Percentiles rank a stretch among this genome's conserved stretches.
Conservation (phyloP, 805 yeast genomes). For the Pichia nanzhaoensis region DNA sequence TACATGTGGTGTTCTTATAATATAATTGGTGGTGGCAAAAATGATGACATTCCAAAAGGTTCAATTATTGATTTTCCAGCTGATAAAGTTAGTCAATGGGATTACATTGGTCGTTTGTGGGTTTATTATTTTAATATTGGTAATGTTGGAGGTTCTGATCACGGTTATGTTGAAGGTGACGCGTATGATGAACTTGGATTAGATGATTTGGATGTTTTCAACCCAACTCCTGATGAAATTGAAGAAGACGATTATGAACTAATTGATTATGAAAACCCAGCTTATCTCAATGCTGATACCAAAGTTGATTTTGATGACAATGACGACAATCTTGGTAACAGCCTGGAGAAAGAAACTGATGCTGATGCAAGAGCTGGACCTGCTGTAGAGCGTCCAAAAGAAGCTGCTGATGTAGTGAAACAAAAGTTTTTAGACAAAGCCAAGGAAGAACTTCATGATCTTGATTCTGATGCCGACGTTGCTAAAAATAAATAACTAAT, state of each 20-base stretch:
- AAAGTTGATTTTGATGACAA: background rate
- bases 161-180: conserved; percentile 28
- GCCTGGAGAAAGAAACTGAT: too few relatives aligned
- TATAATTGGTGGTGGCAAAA: conserved; percentile 41
- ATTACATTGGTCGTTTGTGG: conserved; percentile 48
- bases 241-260: conserved; percentile 1
- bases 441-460: too few relatives aligned
- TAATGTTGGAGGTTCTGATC: conserved; percentile 19
- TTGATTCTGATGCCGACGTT: too few relatives aligned
- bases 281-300: background rate
- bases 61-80: conserved; percentile 34
- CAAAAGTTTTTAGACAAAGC: conserved; percentile 3
- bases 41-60: conserved; percentile 38
- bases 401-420: background rate
- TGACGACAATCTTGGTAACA: too few relatives aligned
- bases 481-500: too few relatives aligned
- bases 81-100: conserved; percentile 29
- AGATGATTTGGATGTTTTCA: conserved; percentile 16
- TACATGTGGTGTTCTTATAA: conserved; percentile 61
- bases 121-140: conserved; percentile 34
- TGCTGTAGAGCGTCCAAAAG: too few relatives aligned
- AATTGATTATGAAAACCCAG: too few relatives aligned
- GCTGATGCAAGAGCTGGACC: conserved; percentile 6
- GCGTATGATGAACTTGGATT: conserved; percentile 28
- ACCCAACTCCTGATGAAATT: background rate